Evolutionary conservation across 441 rosid species (phyloP).

Genomic region (Jatropha podagrica): DNA sequence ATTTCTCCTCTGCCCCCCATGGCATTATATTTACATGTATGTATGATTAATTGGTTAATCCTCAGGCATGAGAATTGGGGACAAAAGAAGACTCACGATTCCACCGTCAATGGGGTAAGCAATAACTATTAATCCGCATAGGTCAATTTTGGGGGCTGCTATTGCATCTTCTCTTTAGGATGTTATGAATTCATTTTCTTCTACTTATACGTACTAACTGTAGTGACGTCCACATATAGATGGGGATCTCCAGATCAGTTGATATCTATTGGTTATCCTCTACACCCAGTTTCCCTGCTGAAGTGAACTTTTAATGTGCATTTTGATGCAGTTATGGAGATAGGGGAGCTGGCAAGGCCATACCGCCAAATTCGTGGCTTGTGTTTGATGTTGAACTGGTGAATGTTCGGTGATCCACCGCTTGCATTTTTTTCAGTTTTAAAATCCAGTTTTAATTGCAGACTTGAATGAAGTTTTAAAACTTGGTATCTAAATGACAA

Average conservation of each 20-base stretch:
- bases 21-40: conserved; percentile 13
- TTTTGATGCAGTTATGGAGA: conserved; percentile 67
- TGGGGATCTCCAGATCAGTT: not conserved
- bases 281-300: not conserved
- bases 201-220: not conserved
- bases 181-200: not conserved
- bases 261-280: not conserved
- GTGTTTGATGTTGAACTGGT: conserved; percentile 82
- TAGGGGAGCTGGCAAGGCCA: conserved; percentile 53
- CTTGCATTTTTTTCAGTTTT: not conserved
- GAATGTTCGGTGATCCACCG: conserved; percentile 44
- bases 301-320: not conserved
- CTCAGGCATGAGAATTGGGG: conserved; percentile 96
- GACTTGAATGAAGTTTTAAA: not conserved
- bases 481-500: not conserved
- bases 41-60: not conserved
- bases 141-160: not conserved
- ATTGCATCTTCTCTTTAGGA: not conserved
- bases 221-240: not conserved
- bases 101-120: conserved; percentile 97
- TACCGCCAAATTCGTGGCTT: conserved; percentile 95
- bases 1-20: not conserved
- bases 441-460: conserved; percentile 6
- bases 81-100: conserved; percentile 85
- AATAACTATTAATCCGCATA: not conserved